A percentile compares a stretch with the other conserved stretches of the same genome.
These are phyloP conservation scores for Tephrocybe sp. DNA, from an alignment of 768 basidiomycete species.

Conservation along the genomic window DNA sequence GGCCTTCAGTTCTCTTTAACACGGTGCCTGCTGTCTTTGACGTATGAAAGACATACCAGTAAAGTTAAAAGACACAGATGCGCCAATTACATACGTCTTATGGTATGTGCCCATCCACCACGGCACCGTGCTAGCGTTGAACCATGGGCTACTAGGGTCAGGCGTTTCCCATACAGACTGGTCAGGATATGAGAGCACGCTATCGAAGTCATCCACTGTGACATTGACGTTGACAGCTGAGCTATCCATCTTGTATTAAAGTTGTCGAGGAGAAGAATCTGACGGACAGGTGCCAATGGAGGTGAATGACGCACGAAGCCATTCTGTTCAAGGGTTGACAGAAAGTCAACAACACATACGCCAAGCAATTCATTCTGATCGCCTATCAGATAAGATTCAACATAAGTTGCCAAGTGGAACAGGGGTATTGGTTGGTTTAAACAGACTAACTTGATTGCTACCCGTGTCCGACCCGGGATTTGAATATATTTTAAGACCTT, in stretches of 20 bases:
- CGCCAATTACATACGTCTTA: slow-evolving; percentile 31
- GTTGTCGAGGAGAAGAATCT: too few species aligned
- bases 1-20: slow-evolving; percentile 24
- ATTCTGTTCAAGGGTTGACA: too few species aligned
- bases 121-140: slow-evolving; percentile 28
- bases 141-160: slow-evolving; percentile 40
- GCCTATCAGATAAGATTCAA: too few species aligned
- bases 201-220: slow-evolving; percentile 48
- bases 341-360: too few species aligned
- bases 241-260: slow-evolving; percentile 30
- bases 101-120: slow-evolving; percentile 46
- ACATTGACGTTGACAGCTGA: slow-evolving; percentile 41
- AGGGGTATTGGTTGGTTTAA: too few species aligned
- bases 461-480: too few species aligned
- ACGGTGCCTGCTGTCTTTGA: neutral
- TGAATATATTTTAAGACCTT: too few species aligned
- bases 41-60: slow-evolving; percentile 28
- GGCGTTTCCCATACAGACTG: slow-evolving; percentile 41
- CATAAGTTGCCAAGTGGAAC: too few species aligned
- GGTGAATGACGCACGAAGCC: neutral
- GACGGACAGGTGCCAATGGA: neutral
- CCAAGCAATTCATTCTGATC: too few species aligned
- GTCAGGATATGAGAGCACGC: slow-evolving; percentile 36
- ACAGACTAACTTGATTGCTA: too few species aligned
- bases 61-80: slow-evolving; percentile 38